Base-by-base conservation (phyloP, 495 filamentous ascomycete genomes). In the Evernia prunastri region DNA sequence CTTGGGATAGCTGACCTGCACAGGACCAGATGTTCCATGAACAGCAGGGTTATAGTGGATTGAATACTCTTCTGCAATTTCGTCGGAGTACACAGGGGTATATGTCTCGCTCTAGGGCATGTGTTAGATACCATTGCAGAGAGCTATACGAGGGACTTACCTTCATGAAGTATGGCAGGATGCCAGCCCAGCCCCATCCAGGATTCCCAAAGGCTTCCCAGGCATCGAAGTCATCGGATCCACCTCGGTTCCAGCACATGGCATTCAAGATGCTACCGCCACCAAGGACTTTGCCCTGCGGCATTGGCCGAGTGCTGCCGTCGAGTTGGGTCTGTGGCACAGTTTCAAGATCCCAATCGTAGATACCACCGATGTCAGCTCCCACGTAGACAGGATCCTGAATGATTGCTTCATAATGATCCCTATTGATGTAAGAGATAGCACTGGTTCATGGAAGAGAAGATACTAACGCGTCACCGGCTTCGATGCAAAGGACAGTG, bases 121-220 rank as follows among this genome's bases (percentile, higher is more conserved):
- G 10, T 37, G 59, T 67, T 23, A 69, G 58, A 12, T 25, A 36
- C 3, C 18, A 45, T 6, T 20, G 23, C 18, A 60, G 7, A 42
- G 10, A 31, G 27, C 20, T 29, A 20, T n/a, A 42, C 12, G 17
- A 42, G 35, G 29, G 5, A 57, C 20, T 9, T 25, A 66, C 69
- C 68, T 80, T 80, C 58, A 77, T 76, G 43, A 81, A 82, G 66
- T 88, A 89, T 2, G 84, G 82, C 27, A 84, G 68, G 29, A 89
- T 70, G 40, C 68, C 80, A 1, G 78, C 63, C 82, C 84, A 88
- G 62, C 76, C 80, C 86, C 86, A 89, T n/a, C 84, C 83, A 3
- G 78, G 75, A 67, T 86, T 87, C 3, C 87, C 86, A 5, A 87
- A 70, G 8, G 68, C 71, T 62, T 79, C 75, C 86, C 86, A 88